Evolutionary conservation across 495 filamentous ascomycete genomes (phyloP).

Genomic region (Hypomontagnella monticulosa): DNA sequence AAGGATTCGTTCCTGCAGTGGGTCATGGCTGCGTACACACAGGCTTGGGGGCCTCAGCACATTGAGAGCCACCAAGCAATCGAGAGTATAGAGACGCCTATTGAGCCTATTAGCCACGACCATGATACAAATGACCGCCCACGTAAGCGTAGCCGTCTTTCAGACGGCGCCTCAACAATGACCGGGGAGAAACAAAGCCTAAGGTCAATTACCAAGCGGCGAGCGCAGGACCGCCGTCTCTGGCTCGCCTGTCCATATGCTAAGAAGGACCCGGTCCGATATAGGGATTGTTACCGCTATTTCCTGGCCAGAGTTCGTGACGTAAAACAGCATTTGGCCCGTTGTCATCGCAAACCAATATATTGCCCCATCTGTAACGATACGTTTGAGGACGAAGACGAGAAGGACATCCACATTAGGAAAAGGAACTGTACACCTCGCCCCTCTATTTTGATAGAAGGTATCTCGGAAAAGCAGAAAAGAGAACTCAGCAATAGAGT

Average conservation of each 20-base stretch:
- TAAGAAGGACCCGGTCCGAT: conserved; percentile 45
- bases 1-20: conserved; percentile 37
- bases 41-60: conserved; percentile 18
- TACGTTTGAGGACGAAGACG: conserved; percentile 40
- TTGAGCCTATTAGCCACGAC: conserved; percentile 16
- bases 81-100: conserved; percentile 9
- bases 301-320: conserved; percentile 46
- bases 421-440: conserved; percentile 21
- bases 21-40: conserved; percentile 32
- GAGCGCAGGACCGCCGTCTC: conserved; percentile 33
- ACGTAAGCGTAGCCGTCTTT: conserved; percentile 27
- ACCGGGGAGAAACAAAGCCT: conserved; percentile 28
- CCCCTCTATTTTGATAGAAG: conserved; percentile 37
- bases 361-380: conserved; percentile 47
- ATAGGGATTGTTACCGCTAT: conserved; percentile 45
- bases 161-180: conserved; percentile 10
- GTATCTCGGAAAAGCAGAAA: conserved; percentile 48
- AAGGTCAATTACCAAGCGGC: conserved; percentile 17
- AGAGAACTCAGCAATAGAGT: conserved; percentile 35
- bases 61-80: conserved; percentile 14
- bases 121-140: conserved; percentile 10
- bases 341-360: conserved; percentile 45
- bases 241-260: conserved; percentile 49
- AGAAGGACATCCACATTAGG: conserved; percentile 36
- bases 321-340: conserved; percentile 49